These are phyloP conservation scores for Lophiostoma macrostomum DNA, from an alignment of 495 filamentous ascomycete species.

Conservation along the genomic window DNA sequence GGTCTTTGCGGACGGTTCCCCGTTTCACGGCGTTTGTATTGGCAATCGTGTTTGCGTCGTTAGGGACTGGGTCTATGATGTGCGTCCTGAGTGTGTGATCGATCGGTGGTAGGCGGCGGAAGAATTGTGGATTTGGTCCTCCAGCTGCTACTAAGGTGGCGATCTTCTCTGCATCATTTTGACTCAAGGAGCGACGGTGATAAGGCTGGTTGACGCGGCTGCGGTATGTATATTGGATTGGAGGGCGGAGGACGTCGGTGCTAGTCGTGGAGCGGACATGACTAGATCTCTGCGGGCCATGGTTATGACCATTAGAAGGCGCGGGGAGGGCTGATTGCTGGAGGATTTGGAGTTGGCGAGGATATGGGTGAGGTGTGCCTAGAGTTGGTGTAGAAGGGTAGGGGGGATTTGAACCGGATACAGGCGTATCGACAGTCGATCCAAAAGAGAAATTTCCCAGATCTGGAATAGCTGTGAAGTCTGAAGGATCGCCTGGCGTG, in stretches of 20 bases:
- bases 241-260: neutral
- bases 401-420: neutral
- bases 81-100: neutral
- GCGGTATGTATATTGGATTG: neutral
- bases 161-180: slow-evolving; percentile 8
- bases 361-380: slow-evolving; percentile 6
- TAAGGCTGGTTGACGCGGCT: slow-evolving; percentile 9
- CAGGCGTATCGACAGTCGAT: neutral
- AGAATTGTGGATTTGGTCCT: neutral
- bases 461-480: slow-evolving; percentile 1
- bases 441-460: slow-evolving; percentile 1
- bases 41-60: neutral
- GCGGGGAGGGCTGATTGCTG: neutral
- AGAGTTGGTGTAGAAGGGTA: slow-evolving; percentile 3
- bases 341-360: neutral
- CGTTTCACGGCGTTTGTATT: neutral
- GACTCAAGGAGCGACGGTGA: slow-evolving; percentile 17
- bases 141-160: neutral
- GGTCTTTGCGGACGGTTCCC: no score
- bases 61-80: neutral
- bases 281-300: no score
- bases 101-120: neutral
- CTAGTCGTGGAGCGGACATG: neutral
- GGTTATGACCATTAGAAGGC: no score
- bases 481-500: neutral